Percentiles rank a stretch among this genome's conserved stretches.
Evolutionary conservation across 2,329 filamentous ascomycete species (phyloP).

Genomic region (Sphaerulina vaccinii): DNA sequence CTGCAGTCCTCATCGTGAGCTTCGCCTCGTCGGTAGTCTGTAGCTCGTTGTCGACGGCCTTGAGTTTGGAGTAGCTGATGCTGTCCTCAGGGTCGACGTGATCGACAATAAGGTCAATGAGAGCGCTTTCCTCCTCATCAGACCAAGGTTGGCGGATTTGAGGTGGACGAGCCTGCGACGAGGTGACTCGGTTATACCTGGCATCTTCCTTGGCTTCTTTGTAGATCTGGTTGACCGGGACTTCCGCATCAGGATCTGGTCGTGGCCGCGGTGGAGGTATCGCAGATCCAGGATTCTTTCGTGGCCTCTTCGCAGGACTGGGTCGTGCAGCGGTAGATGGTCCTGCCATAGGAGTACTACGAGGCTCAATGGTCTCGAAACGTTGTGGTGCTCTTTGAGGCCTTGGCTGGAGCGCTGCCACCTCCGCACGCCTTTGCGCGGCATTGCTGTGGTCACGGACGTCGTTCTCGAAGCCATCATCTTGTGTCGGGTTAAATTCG

Average conservation of each 20-base stretch:
- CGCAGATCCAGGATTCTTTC: constrained; percentile 35
- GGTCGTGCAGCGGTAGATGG: constrained; percentile 11
- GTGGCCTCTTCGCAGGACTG: constrained; percentile 25
- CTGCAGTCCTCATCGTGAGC: constrained; percentile 47
- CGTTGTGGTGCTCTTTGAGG: constrained; percentile 2
- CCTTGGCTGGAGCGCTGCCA: constrained; percentile 25
- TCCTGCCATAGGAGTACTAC: constrained; percentile 2
- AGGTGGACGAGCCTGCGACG: constrained; percentile 15
- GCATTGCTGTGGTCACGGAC: constrained; percentile 35
- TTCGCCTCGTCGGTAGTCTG: constrained; percentile 25
- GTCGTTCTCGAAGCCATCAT: constrained; percentile 48
- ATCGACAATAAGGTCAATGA: constrained; percentile 52
- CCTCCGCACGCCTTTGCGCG: constrained; percentile 39
- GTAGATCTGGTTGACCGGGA: constrained; percentile 14
- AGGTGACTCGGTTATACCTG: constrained; percentile 24
- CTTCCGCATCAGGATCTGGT: constrained; percentile 14
- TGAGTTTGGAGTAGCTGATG: constrained; percentile 50
- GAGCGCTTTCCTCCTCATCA: constrained; percentile 38
- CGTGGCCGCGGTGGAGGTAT: constrained; percentile 29
- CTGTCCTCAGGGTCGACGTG: constrained; percentile 39
- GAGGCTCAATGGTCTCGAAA: constrained; percentile 3
- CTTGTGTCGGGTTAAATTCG: constrained; percentile 34
- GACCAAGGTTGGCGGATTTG: constrained; percentile 39
- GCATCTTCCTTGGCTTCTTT: constrained; percentile 26
- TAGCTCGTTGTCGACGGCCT: constrained; percentile 30